Conservation (phyloP, 176 grass and related monocot genomes). For the Bolboschoenus planiculmis region DNA sequence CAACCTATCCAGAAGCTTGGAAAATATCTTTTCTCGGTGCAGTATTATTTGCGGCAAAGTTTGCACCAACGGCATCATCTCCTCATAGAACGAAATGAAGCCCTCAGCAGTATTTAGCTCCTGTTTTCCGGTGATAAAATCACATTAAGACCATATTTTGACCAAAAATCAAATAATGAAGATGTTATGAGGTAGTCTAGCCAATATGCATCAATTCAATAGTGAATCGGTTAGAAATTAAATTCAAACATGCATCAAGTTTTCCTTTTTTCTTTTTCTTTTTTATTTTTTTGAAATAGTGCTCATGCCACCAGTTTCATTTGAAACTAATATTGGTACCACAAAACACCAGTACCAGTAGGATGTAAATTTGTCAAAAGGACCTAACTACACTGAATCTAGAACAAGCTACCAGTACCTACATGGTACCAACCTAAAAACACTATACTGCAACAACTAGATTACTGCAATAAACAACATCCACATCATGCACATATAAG, state of each 20-base stretch:
- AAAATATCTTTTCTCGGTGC: slow-evolving; percentile 68
- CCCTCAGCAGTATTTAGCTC: slow-evolving; percentile 83
- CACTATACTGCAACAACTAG: no score
- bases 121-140: slow-evolving; percentile 33
- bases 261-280: no score
- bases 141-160: slow-evolving; percentile 8
- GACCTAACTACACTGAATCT: no score
- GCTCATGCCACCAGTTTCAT: no score
- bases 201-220: background rate
- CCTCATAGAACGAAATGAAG: slow-evolving; percentile 82
- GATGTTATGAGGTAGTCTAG: background rate
- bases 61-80: slow-evolving; percentile 77
- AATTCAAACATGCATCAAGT: background rate
- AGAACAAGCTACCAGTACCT: no score
- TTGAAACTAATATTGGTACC: no score
- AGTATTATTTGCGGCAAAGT: slow-evolving; percentile 90
- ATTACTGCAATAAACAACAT: no score
- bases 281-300: no score
- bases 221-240: background rate
- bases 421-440: no score
- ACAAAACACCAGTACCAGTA: no score
- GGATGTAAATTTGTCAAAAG: no score
- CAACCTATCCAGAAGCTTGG: slow-evolving; percentile 54
- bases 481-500: no score
- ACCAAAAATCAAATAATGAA: background rate